A percentile compares a stretch with the other conserved stretches of the same genome.
These are phyloP conservation scores for Fusarium tricinctum DNA, from an alignment of 2,329 filamentous ascomycete species.

Conservation along the genomic window DNA sequence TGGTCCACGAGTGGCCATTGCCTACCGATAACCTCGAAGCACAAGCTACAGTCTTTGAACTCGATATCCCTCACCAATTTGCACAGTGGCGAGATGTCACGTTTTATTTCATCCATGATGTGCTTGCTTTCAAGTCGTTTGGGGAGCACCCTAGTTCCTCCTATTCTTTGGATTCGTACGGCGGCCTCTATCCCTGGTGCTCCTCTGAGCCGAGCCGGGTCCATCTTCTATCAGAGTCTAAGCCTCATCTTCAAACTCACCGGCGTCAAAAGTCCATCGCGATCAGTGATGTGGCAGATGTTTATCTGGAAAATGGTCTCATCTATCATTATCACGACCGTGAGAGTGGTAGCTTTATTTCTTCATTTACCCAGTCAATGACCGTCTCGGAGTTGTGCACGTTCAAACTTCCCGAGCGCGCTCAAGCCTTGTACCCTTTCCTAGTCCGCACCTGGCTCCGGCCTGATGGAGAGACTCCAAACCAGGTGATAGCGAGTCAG, in stretches of 20 bases:
- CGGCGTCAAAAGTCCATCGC: slow-evolving; percentile 9
- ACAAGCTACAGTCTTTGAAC: slow-evolving; percentile 68
- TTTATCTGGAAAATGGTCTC: slow-evolving; percentile 47
- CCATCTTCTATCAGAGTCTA: slow-evolving; percentile 38
- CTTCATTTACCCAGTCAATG: not conserved
- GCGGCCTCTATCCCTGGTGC: slow-evolving; percentile 10
- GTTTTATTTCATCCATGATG: slow-evolving; percentile 56
- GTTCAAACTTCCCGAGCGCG: slow-evolving; percentile 26
- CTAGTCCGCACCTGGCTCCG: slow-evolving; percentile 10
- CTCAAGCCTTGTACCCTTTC: slow-evolving; percentile 30
- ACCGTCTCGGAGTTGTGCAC: slow-evolving; percentile 27
- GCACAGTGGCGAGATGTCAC: slow-evolving; percentile 65
- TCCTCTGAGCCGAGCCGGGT: slow-evolving; percentile 9
- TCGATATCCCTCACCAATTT: slow-evolving; percentile 59
- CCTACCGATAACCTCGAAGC: slow-evolving; percentile 52
- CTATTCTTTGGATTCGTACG: slow-evolving; percentile 27
- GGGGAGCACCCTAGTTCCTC: not conserved
- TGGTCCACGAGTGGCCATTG: slow-evolving; percentile 70
- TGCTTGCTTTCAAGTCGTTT: slow-evolving; percentile 51
- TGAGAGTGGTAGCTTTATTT: not conserved
- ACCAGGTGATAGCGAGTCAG: slow-evolving; percentile 66
- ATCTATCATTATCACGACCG: slow-evolving; percentile 40
- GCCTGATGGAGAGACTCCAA: slow-evolving; percentile 54
- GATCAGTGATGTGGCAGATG: slow-evolving; percentile 16
- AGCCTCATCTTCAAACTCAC: slow-evolving; percentile 37